Evolutionary conservation across 208 protist genomes (phyloP).

Genomic region (Acanthamoeba lenticulata): DNA sequence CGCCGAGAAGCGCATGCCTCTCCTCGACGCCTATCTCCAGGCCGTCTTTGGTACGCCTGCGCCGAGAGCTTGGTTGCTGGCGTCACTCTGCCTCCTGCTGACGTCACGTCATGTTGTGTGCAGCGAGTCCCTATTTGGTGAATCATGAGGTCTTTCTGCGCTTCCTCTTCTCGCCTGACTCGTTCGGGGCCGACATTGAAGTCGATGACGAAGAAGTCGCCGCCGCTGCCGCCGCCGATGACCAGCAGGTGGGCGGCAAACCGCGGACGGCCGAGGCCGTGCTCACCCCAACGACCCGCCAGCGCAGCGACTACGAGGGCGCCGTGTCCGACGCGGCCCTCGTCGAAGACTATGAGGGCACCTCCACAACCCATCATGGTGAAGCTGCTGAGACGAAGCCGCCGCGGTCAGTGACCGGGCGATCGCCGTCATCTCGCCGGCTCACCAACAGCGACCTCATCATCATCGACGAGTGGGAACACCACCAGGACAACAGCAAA

Average conservation of each 20-base stretch:
- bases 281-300: not conserved
- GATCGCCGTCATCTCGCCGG: too few relatives aligned
- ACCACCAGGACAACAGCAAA: not conserved
- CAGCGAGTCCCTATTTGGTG: not conserved
- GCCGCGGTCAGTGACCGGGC: too few relatives aligned
- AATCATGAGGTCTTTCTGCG: constrained; percentile 8
- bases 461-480: constrained; percentile 12
- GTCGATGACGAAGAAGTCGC: not conserved
- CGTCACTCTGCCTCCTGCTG: not conserved
- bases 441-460: not conserved
- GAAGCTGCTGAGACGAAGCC: too few relatives aligned
- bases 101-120: not conserved
- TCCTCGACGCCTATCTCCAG: not conserved
- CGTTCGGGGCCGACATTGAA: constrained; percentile 28
- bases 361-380: too few relatives aligned
- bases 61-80: too few relatives aligned
- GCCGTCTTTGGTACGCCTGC: constrained; percentile 12
- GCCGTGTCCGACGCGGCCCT: too few relatives aligned
- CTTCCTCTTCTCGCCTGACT: constrained; percentile 19
- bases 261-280: constrained; percentile 4
- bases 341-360: constrained; percentile 4
- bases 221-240: not conserved
- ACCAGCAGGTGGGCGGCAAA: too few relatives aligned
- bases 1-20: not conserved
- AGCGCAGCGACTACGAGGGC: not conserved